A percentile compares a stretch with the other conserved stretches of the same genome.
These are phyloP conservation scores for Chytriomyces sp. DNA, from an alignment of 192 early-diverging fungal species.

Conservation along the genomic window DNA sequence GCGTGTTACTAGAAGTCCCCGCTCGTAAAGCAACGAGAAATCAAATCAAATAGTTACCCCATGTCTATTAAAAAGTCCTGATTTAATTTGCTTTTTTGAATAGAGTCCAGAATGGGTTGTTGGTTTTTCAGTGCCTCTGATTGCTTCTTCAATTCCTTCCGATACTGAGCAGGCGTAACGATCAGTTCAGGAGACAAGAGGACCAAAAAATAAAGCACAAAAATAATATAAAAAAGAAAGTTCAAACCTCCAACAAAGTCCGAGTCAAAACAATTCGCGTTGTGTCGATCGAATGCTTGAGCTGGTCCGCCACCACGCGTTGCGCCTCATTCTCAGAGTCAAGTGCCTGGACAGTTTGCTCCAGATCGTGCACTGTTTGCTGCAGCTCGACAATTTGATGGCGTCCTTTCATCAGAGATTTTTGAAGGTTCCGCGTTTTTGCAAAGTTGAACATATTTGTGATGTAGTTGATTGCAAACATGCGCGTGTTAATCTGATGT, in stretches of 20 bases:
- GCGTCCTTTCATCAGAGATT: conserved; percentile 37
- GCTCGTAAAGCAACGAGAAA: background rate
- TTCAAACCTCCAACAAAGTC: conserved; percentile 42
- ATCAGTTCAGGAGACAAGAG: background rate
- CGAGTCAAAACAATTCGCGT: conserved; percentile 37
- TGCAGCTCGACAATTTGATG: conserved; percentile 48
- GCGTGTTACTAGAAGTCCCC: background rate
- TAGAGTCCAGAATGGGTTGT: conserved; percentile 37
- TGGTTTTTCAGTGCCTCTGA: conserved; percentile 40
- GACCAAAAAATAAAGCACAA: background rate
- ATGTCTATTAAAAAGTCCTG: conserved; percentile 51
- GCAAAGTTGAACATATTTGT: conserved; percentile 52
- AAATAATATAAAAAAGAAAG: conserved; percentile 1
- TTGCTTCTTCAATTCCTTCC: conserved; percentile 44
- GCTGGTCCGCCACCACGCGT: conserved; percentile 1
- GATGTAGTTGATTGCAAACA: conserved; percentile 51
- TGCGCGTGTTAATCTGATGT: conserved; percentile 43
- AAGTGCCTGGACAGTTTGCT: conserved; percentile 30
- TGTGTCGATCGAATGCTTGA: conserved; percentile 19
- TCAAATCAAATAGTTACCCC: conserved; percentile 12
- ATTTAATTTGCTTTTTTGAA: conserved; percentile 43
- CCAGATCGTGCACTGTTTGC: conserved; percentile 39
- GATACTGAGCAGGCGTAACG: conserved; percentile 34
- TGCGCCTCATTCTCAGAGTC: conserved; percentile 21
- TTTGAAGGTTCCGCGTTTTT: conserved; percentile 42